Conservation (phyloP, 2,329 filamentous ascomycete genomes). For the Nothomitra cinnamomea region DNA sequence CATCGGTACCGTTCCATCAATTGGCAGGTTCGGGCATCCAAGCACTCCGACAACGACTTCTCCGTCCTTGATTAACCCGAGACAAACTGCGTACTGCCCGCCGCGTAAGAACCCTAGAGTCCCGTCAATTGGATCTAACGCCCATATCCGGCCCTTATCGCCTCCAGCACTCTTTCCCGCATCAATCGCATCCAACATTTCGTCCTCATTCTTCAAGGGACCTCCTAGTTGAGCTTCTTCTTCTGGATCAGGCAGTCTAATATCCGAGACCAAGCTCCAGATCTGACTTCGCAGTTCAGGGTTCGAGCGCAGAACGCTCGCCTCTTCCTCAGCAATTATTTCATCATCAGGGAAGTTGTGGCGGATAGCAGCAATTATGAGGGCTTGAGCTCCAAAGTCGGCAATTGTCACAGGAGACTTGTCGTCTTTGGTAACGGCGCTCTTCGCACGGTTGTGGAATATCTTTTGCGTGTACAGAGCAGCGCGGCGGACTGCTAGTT, state of each 20-base stretch:
- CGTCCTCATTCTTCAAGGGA: conserved; percentile 44
- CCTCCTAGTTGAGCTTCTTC: conserved; percentile 55
- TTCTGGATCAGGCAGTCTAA: conserved; percentile 47
- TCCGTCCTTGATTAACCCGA: conserved; percentile 82
- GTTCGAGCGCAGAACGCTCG: conserved; percentile 59
- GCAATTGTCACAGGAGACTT: conserved; percentile 94
- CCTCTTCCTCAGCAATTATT: conserved; percentile 92
- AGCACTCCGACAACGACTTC: conserved; percentile 88
- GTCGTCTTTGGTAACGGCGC: conserved; percentile 86
- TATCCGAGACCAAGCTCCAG: conserved; percentile 65
- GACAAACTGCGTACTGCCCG: conserved; percentile 91
- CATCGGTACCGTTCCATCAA: conserved; percentile 56
- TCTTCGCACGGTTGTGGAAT: conserved; percentile 80
- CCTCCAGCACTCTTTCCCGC: conserved; percentile 55
- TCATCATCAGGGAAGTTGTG: conserved; percentile 81
- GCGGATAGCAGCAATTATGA: conserved; percentile 82
- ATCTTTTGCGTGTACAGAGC: conserved; percentile 59
- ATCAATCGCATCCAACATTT: conserved; percentile 52
- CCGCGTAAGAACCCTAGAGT: conserved; percentile 94
- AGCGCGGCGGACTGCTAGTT: conserved; percentile 77
- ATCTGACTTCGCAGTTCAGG: conserved; percentile 53
- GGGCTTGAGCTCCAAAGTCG: conserved; percentile 91
- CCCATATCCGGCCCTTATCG: conserved; percentile 68
- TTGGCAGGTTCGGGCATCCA: conserved; percentile 85
- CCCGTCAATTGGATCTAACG: conserved; percentile 92